A percentile compares a stretch with the other conserved stretches of the same genome.
phyloP scores from a whole-genome alignment of 2,329 filamentous ascomycete species.

The Sclerotinia glacialis region DNA sequence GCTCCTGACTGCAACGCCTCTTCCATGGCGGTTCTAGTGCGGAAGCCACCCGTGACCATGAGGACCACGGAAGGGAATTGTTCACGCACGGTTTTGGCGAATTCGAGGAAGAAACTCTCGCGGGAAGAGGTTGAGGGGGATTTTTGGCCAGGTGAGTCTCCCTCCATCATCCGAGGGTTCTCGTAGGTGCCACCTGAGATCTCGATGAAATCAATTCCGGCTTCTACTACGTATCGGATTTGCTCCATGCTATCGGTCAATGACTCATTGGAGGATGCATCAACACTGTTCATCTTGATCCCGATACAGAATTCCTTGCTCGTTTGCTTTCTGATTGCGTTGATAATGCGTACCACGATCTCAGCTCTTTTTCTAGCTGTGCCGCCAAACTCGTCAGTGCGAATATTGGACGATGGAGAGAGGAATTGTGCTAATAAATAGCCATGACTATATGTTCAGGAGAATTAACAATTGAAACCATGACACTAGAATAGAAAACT shows the following conservation, averaged over 20 bases:
- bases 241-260: slow-evolving; percentile 57
- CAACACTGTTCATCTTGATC: slow-evolving; percentile 56
- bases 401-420: slow-evolving; percentile 63
- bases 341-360: slow-evolving; percentile 63
- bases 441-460: slow-evolving; percentile 51
- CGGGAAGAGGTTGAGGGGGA: slow-evolving; percentile 47
- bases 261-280: slow-evolving; percentile 44
- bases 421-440: slow-evolving; percentile 72
- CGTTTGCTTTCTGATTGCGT: slow-evolving; percentile 50
- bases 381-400: slow-evolving; percentile 67
- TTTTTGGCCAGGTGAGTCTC: neutral
- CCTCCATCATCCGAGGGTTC: slow-evolving; percentile 42
- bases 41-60: slow-evolving; percentile 63
- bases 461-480: slow-evolving; percentile 35
- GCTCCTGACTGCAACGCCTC: slow-evolving; percentile 46
- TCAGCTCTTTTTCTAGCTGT: slow-evolving; percentile 68
- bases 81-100: slow-evolving; percentile 52
- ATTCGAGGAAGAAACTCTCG: slow-evolving; percentile 68
- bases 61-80: slow-evolving; percentile 47
- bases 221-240: slow-evolving; percentile 48
- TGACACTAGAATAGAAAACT: slow-evolving; percentile 40
- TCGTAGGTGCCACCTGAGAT: slow-evolving; percentile 62
- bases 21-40: slow-evolving; percentile 50
- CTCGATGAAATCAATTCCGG: slow-evolving; percentile 64
- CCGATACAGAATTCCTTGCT: slow-evolving; percentile 47